Conservation (phyloP, 352 stramenopile genomes). For the Blastocystis sp. region DNA sequence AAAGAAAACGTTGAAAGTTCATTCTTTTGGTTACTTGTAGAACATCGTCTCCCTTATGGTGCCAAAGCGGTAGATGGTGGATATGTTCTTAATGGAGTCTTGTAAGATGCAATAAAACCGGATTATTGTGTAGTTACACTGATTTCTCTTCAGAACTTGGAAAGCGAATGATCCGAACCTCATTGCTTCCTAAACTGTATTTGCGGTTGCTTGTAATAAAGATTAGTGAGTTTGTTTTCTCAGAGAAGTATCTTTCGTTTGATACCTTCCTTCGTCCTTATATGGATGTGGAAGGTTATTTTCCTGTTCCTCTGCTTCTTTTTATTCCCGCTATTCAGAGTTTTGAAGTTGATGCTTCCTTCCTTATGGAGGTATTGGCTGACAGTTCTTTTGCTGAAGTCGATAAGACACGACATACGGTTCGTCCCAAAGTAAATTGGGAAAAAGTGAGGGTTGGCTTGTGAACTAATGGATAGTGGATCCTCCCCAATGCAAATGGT, state of each 20-base stretch:
- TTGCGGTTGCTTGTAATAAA: not conserved
- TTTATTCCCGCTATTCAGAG: slow-evolving; percentile 56
- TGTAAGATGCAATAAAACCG: not conserved
- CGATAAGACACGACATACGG: not conserved
- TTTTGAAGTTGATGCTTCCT: slow-evolving; percentile 12
- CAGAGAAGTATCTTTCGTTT: slow-evolving; percentile 34
- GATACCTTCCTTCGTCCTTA: slow-evolving; percentile 56
- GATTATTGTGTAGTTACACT: slow-evolving; percentile 15
- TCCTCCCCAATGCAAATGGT: not conserved
- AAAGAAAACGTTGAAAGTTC: not conserved
- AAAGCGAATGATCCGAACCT: slow-evolving; percentile 9
- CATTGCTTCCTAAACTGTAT: slow-evolving; percentile 36
- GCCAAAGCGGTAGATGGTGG: slow-evolving; percentile 26
- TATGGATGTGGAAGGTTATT: slow-evolving; percentile 60
- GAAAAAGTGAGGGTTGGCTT: not conserved
- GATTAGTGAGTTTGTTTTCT: slow-evolving; percentile 49
- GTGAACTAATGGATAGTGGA: not conserved
- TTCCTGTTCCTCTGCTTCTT: slow-evolving; percentile 45
- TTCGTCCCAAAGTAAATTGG: slow-evolving; percentile 56
- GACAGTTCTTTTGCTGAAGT: slow-evolving; percentile 30
- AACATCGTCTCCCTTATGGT: not conserved
- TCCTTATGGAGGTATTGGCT: not conserved
- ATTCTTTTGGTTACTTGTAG: not conserved
- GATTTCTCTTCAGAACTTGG: slow-evolving; percentile 34
- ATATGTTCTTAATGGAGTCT: slow-evolving; percentile 15